A percentile compares a stretch with the other conserved stretches of the same genome.
These are phyloP conservation scores for Xylaria multiplex DNA, from an alignment of 2,329 filamentous ascomycete genomes.

Conservation along the genomic window DNA sequence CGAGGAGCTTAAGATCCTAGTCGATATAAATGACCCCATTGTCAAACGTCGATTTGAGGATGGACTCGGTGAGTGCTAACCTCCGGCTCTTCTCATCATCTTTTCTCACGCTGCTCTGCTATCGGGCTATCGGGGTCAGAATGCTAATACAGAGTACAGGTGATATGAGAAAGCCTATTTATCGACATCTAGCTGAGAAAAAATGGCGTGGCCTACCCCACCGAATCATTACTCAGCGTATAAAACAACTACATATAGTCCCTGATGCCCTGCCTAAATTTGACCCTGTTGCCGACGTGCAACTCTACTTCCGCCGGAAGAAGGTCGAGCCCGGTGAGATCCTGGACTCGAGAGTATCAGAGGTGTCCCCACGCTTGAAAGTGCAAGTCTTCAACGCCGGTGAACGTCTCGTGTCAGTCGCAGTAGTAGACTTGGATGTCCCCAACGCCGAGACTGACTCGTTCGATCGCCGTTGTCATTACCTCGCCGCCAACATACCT, in stretches of 20 bases:
- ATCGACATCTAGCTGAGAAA: conserved; percentile 84
- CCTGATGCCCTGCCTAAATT: conserved; percentile 88
- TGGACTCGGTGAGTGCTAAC: conserved; percentile 74
- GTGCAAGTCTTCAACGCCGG: conserved; percentile 88
- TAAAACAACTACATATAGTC: conserved; percentile 85
- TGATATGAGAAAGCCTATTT: conserved; percentile 96
- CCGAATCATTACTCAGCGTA: conserved; percentile 82
- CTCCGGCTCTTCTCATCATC: neutral
- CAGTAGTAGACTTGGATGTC: conserved; percentile 89
- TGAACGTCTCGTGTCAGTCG: conserved; percentile 83
- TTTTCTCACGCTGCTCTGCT: neutral
- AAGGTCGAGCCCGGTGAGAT: conserved; percentile 80
- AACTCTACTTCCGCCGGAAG: conserved; percentile 78
- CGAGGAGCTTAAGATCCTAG: conserved; percentile 84
- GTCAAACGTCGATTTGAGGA: conserved; percentile 97
- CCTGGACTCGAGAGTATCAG: conserved; percentile 78
- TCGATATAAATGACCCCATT: conserved; percentile 93
- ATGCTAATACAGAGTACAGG: conserved; percentile 62
- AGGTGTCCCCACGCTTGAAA: conserved; percentile 76
- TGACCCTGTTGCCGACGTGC: conserved; percentile 80
- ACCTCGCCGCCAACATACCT: conserved; percentile 75
- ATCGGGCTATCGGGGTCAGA: neutral
- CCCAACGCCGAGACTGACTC: conserved; percentile 78
- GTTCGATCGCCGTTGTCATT: conserved; percentile 87
- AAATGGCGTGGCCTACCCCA: conserved; percentile 90